Evolutionary conservation across 257 asterid species (phyloP).

Genomic region (Fraxinus pennsylvanica): DNA sequence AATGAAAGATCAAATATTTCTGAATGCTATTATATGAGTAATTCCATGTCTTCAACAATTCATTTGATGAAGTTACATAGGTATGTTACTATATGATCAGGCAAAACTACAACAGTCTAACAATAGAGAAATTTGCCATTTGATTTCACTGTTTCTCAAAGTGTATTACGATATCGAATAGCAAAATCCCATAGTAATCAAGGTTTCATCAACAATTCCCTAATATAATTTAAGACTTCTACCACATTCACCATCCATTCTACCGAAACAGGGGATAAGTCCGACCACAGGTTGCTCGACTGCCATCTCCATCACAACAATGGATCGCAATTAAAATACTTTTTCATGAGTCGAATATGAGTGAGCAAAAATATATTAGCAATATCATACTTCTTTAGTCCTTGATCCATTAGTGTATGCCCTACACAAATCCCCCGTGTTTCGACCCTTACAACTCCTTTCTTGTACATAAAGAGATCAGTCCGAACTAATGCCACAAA

Average conservation of each 20-base stretch:
- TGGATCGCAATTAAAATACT: constrained; percentile 3
- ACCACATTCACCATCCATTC: constrained; percentile 83
- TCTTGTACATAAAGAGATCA: constrained; percentile 82
- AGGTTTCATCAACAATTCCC: constrained; percentile 56
- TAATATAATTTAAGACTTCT: constrained; percentile 55
- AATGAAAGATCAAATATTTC: too few relatives aligned
- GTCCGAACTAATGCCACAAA: constrained; percentile 88
- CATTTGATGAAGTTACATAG: not conserved
- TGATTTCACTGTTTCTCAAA: not conserved
- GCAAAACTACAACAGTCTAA: too few relatives aligned
- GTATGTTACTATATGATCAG: not conserved
- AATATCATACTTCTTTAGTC: constrained; percentile 60
- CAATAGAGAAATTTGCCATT: not conserved
- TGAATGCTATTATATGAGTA: not conserved
- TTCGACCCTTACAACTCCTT: constrained; percentile 94
- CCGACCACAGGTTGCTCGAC: constrained; percentile 81
- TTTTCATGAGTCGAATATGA: not conserved
- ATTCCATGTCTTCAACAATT: not conserved
- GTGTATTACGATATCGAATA: too few relatives aligned
- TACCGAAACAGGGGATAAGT: constrained; percentile 71
- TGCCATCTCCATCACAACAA: constrained; percentile 65
- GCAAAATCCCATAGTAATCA: constrained; percentile 25
- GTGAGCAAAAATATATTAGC: not conserved
- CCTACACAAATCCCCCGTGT: constrained; percentile 90
- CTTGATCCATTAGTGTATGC: constrained; percentile 83